These are phyloP conservation scores for Candida sakaeoensis DNA, from an alignment of 805 yeast species.

Conservation along the genomic window DNA sequence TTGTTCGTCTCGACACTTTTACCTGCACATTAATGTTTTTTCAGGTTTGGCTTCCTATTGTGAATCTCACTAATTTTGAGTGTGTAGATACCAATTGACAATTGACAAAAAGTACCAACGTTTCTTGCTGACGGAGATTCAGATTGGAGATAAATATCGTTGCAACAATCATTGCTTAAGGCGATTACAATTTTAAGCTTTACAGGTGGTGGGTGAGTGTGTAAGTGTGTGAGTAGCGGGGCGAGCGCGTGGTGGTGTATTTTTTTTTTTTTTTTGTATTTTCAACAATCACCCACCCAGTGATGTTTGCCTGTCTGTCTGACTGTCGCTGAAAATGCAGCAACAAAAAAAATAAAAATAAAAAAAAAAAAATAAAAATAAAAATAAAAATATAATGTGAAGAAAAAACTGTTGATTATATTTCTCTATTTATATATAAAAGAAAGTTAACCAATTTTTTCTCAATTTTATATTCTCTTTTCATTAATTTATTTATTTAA, in stretches of 20 bases:
- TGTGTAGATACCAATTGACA: too few species aligned
- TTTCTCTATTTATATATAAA: background rate
- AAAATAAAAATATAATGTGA: background rate
- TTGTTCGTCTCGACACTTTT: background rate
- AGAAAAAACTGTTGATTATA: conserved; percentile 4
- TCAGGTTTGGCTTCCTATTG: too few species aligned
- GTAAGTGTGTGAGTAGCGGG: background rate
- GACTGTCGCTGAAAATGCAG: background rate
- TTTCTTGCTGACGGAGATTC: too few species aligned
- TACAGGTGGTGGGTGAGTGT: too few species aligned
- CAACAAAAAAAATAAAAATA: background rate
- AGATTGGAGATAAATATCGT: too few species aligned
- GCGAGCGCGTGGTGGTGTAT: background rate
- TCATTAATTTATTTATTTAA: background rate
- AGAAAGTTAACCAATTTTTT: background rate
- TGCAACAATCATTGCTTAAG: too few species aligned
- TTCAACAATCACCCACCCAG: too few species aligned
- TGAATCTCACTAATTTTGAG: too few species aligned
- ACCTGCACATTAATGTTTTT: background rate
- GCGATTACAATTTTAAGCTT: background rate
- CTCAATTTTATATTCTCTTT: background rate
- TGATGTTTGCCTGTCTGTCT: too few species aligned
- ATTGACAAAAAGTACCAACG: too few species aligned
- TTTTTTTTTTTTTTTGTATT: too few species aligned
- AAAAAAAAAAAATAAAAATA: too few species aligned